A percentile compares a stretch with the other conserved stretches of the same genome.
Evolutionary conservation across 83 land plant species (phyloP).

Genomic region (Diphasiastrum complanatum): DNA sequence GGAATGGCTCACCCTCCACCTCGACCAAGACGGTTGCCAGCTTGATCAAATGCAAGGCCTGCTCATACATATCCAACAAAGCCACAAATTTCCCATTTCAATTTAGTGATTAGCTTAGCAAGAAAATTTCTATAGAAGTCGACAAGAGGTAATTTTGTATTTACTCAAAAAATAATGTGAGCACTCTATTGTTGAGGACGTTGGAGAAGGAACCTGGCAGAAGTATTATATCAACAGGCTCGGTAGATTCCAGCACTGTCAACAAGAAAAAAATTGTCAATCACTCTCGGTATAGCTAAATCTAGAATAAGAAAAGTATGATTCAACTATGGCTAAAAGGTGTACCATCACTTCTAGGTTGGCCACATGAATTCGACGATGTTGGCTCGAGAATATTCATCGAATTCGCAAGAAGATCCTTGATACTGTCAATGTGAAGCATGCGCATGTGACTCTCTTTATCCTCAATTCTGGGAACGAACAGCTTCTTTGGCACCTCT

Average conservation of each 20-base stretch:
- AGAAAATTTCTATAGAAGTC: not conserved
- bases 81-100: not conserved
- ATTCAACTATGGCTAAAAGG: not conserved
- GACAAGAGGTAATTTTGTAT: not conserved
- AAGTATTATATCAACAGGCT: conserved; percentile 66
- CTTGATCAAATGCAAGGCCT: conserved; percentile 84
- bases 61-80: conserved; percentile 7
- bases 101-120: not conserved
- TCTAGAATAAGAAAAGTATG: conserved; percentile 2
- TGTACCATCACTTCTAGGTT: conserved; percentile 72
- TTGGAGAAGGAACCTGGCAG: conserved; percentile 54
- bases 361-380: conserved; percentile 44
- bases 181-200: not conserved
- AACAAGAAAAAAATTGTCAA: not conserved
- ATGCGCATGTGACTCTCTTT: conserved; percentile 76
- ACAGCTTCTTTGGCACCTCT: conserved; percentile 44
- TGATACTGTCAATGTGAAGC: conserved; percentile 50
- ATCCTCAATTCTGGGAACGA: conserved; percentile 88
- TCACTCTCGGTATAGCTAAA: not conserved
- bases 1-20: conserved; percentile 97
- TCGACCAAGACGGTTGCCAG: conserved; percentile 81
- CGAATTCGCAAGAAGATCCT: conserved; percentile 68
- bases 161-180: not conserved
- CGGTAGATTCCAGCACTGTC: conserved; percentile 63
- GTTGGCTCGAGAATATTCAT: conserved; percentile 85